phyloP scores from a whole-genome alignment of 2,329 filamentous ascomycete genomes.

The Neofusicoccum kwambonambiense region DNA sequence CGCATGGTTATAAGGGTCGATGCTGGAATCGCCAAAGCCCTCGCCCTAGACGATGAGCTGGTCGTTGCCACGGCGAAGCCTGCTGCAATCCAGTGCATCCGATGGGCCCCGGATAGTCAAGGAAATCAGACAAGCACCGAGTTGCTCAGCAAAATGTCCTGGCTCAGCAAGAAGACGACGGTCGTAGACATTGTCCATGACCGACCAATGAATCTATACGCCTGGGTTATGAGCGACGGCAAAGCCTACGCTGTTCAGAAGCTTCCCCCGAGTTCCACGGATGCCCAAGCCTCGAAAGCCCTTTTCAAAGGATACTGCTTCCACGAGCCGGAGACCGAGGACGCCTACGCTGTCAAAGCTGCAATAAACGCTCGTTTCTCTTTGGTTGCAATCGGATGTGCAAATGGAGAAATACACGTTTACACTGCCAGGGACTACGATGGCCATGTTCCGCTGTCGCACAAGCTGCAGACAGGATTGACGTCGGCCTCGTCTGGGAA shows the following conservation, averaged over 20 bases:
- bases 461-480: constrained; percentile 69
- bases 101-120: constrained; percentile 81
- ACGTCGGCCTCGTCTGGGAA: constrained; percentile 67
- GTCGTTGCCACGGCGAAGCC: constrained; percentile 89
- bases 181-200: constrained; percentile 89
- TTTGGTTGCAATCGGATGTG: constrained; percentile 81
- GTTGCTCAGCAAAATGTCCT: constrained; percentile 80
- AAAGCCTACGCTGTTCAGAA: constrained; percentile 89
- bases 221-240: constrained; percentile 88
- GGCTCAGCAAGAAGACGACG: constrained; percentile 68
- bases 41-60: constrained; percentile 89
- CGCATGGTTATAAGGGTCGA: constrained; percentile 98
- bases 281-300: constrained; percentile 56
- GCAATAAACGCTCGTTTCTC: constrained; percentile 95
- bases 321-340: constrained; percentile 64
- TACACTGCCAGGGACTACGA: constrained; percentile 92
- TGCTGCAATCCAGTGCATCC: constrained; percentile 92
- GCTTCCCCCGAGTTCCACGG: constrained; percentile 34
- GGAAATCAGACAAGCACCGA: constrained; percentile 89
- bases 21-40: constrained; percentile 82
- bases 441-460: constrained; percentile 86
- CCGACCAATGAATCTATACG: constrained; percentile 90
- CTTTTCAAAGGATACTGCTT: constrained; percentile 92
- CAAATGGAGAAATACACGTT: constrained; percentile 76
- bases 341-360: constrained; percentile 66